A percentile compares a stretch with the other conserved stretches of the same genome.
Evolutionary conservation across 176 grass and related monocot species (phyloP).

Genomic region (Triticum dicoccoides): DNA sequence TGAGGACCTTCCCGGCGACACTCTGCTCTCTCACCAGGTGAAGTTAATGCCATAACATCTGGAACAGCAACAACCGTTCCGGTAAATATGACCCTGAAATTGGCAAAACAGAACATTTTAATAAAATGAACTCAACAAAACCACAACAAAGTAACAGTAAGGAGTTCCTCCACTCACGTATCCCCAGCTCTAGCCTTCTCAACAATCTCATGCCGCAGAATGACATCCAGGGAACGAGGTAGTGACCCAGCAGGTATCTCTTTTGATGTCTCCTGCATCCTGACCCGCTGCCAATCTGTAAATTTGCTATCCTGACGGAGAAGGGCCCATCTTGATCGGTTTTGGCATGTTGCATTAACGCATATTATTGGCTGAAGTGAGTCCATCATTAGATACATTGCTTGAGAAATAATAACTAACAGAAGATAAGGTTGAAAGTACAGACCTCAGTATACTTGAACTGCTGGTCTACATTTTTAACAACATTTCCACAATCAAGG

Average conservation of each 20-base stretch:
- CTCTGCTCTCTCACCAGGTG: conserved; percentile 95
- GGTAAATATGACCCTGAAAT: conserved; percentile 77
- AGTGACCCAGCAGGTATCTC: conserved; percentile 97
- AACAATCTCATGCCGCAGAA: conserved; percentile 94
- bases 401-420: neutral
- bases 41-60: conserved; percentile 96
- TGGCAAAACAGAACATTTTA: conserved; percentile 1
- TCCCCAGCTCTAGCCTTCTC: conserved; percentile 97
- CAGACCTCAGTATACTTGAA: conserved; percentile 96
- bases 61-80: conserved; percentile 88
- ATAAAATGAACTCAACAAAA: neutral
- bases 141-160: neutral
- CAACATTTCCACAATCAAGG: conserved; percentile 76
- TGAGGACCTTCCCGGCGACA: conserved; percentile 85
- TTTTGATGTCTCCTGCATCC: conserved; percentile 95
- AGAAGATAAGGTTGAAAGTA: neutral
- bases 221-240: conserved; percentile 86
- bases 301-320: conserved; percentile 97
- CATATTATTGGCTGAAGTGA: conserved; percentile 81
- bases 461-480: conserved; percentile 95
- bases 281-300: conserved; percentile 92
- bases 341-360: conserved; percentile 83
- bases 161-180: conserved; percentile 55
- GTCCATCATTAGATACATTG: conserved; percentile 10
- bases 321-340: conserved; percentile 83